Evolutionary conservation across 768 basidiomycete genomes (phyloP).

Genomic region (Boletus sensibilis): DNA sequence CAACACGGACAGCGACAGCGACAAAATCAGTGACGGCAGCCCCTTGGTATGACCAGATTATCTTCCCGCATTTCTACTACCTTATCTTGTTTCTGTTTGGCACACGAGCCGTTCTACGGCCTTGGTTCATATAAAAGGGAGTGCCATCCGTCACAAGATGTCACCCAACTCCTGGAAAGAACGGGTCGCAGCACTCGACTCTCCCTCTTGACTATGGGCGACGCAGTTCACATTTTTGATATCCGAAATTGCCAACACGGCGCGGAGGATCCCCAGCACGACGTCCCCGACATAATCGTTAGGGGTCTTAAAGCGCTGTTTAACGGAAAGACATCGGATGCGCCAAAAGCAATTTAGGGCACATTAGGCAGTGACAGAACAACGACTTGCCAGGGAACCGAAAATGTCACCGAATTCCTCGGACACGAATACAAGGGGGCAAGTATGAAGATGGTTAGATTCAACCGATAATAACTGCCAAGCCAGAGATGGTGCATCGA

Average conservation of each 20-base stretch:
- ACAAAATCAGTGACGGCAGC: too few species aligned
- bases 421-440: too few species aligned
- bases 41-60: too few species aligned
- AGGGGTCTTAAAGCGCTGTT: constrained; percentile 53
- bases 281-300: constrained; percentile 48
- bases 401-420: too few species aligned
- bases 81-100: neutral
- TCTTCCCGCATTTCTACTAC: too few species aligned
- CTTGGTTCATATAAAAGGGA: neutral
- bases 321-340: constrained; percentile 46
- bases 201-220: constrained; percentile 17
- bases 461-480: too few species aligned
- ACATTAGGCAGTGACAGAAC: too few species aligned
- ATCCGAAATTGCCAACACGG: constrained; percentile 15
- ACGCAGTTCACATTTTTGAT: constrained; percentile 23
- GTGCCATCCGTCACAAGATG: neutral
- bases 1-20: too few species aligned
- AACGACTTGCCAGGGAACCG: too few species aligned
- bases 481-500: too few species aligned
- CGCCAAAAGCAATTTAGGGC: too few species aligned
- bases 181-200: neutral
- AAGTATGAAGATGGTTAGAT: too few species aligned
- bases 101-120: neutral
- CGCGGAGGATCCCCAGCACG: constrained; percentile 12
- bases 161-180: neutral